Base-by-base conservation (phyloP, 1,139 yeast genomes). In the Nakaseomyces kungkrabaensis region DNA sequence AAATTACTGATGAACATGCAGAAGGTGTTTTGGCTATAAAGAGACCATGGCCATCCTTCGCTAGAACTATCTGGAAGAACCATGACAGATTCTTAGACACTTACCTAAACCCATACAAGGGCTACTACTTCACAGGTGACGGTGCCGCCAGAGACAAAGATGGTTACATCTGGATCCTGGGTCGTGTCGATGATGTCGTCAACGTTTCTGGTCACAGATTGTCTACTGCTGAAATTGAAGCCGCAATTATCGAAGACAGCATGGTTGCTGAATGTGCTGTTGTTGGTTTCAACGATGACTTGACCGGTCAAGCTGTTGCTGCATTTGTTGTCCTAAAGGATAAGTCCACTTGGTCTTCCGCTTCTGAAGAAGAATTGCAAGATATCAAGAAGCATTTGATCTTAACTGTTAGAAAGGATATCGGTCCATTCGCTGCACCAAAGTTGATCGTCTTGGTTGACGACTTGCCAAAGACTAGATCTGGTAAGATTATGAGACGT, bases 371-470 rank as follows among this genome's bases (percentile, higher is more conserved):
- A 48, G 81, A 76, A 52, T 58, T 72, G 50, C 78, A 73, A 43
- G 75, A 75, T n/a, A 71, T 79, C 58, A 82, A 82, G 66, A 82
- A 81, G 65, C 89, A 82, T 66, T 73, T 84, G 64, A 73, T 83
- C 51, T 68, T 82, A 59, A 82, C 88, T 22, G 90, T 84, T 37
- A 74, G 92, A 65, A 82, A 81, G 65, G 90, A 83, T 67, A 84
- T 84, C 63, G 92, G 92, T 27, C 90, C 92, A 48, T 84, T 84
- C 68, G 92, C 92, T 33, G 87, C 92, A 37, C 92, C 92, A 48
- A 84, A 84, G 69, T 67, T 79, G 58, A 81, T 83, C 58, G 72
- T 83, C 52, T 69, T 84, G 52, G 87, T 84, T 51, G 84, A 82
- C 60, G 92, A 84, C 62, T 77, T 84, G 63, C 92, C 92, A 64